phyloP scores from a whole-genome alignment of 2,329 filamentous ascomycete species.

The Penicillium capsulatum region DNA sequence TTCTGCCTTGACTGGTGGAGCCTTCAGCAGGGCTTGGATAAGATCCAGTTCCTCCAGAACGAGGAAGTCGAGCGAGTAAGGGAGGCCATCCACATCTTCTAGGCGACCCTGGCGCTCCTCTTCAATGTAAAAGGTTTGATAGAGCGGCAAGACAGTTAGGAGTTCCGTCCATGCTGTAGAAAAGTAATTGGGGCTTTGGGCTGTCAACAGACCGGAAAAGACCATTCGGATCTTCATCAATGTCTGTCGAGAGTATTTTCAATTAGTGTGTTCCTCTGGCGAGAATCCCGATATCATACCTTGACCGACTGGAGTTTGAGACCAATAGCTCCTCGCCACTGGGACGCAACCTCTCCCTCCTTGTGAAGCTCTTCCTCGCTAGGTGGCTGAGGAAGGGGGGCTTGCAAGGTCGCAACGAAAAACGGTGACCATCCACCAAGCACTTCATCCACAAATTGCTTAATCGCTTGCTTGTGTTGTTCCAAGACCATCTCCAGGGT shows the following conservation, averaged over 20 bases:
- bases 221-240: slow-evolving; percentile 82
- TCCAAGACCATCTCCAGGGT: slow-evolving; percentile 96
- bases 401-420: slow-evolving; percentile 74
- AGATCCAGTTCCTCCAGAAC: slow-evolving; percentile 93
- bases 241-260: slow-evolving; percentile 62
- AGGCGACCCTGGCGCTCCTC: slow-evolving; percentile 81
- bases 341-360: slow-evolving; percentile 53
- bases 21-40: slow-evolving; percentile 83
- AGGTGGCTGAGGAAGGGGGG: slow-evolving; percentile 61
- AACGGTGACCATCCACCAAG: slow-evolving; percentile 83
- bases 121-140: slow-evolving; percentile 79
- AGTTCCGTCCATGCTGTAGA: slow-evolving; percentile 87
- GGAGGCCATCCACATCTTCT: slow-evolving; percentile 85
- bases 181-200: slow-evolving; percentile 79
- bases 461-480: slow-evolving; percentile 80
- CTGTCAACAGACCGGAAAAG: slow-evolving; percentile 75
- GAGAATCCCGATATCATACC: too few species aligned
- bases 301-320: slow-evolving; percentile 92
- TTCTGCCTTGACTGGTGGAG: slow-evolving; percentile 81
- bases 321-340: slow-evolving; percentile 76
- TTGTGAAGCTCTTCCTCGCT: slow-evolving; percentile 56
- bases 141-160: slow-evolving; percentile 64
- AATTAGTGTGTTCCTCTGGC: too few species aligned
- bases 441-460: slow-evolving; percentile 81
- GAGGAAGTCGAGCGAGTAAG: slow-evolving; percentile 90